These are phyloP conservation scores for Moricandia moricandioides DNA, from an alignment of 345 rosid genomes.

Conservation along the genomic window DNA sequence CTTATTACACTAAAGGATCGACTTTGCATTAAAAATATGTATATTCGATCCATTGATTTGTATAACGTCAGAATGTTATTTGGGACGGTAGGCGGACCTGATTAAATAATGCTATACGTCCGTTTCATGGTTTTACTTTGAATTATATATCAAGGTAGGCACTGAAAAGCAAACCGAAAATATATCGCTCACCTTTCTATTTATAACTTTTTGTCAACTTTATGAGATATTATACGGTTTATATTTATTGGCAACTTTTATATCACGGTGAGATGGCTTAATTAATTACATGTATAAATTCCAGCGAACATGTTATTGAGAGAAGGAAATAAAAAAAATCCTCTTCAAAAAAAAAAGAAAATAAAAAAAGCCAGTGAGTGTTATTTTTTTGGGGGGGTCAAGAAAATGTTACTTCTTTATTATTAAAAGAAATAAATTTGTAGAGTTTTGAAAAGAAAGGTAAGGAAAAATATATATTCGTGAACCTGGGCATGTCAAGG, in stretches of 20 bases:
- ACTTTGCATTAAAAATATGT: background rate
- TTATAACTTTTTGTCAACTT: constrained; percentile 6
- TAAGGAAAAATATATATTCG: background rate
- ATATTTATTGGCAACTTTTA: background rate
- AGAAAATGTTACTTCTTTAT: background rate
- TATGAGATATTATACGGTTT: background rate
- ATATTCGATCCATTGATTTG: background rate
- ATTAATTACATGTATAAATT: background rate
- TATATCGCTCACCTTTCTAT: constrained; percentile 2
- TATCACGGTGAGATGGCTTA: background rate
- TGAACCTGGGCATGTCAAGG: constrained; percentile 19
- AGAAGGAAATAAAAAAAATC: background rate
- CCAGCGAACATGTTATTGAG: background rate
- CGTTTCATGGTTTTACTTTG: constrained; percentile 15
- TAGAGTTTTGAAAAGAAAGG: background rate
- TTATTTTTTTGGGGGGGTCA: too few relatives aligned
- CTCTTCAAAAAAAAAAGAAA: too few relatives aligned
- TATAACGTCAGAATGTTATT: constrained; percentile 11
- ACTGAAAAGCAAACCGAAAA: constrained; percentile 8
- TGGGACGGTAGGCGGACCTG: constrained; percentile 26
- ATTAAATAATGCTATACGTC: constrained; percentile 24
- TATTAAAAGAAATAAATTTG: background rate
- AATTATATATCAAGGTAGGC: constrained; percentile 7
- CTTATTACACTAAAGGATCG: background rate
- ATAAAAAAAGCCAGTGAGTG: background rate